Base-by-base conservation (phyloP, 225 moss, liverwort and hornwort species). In the Ulota crispa region DNA sequence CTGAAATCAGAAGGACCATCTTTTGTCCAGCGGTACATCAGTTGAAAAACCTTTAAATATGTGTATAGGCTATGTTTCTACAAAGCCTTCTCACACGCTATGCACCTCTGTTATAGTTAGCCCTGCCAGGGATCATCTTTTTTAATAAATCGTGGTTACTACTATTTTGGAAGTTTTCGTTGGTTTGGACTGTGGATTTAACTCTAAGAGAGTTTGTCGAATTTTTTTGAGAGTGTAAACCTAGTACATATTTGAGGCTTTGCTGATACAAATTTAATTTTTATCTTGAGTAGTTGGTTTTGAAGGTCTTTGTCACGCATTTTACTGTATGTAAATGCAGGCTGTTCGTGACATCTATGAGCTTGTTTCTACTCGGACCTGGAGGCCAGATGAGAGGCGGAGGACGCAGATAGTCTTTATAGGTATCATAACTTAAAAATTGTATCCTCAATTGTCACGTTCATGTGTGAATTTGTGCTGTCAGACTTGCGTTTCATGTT, bases 281-380 rank as follows among this genome's bases (percentile, higher is more conserved):
- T 13, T 73, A 27, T 9, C 68, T 47, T n/a, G 62, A 73, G n/a
- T 43, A 23, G 9, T 81, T 68, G 18, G n/a, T 63, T 69, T 45
- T 74, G 26, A 68, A 73, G 72, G 18, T 50, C 45, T 62, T 68
- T 28, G 42, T 60, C 64, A 70, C 36, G 54, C 26, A 8, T 11
- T 65, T 68, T 57, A 65, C n/a, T 30, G 4, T 61, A n/a, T 78
- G 67, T 6, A 70, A 84, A 71, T 78, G 72, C 92, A 94, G 94
- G 94, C 89, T 77, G 94, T 94, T 81, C 91, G 94, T 26, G 94
- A 94, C 56, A 50, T 94, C 2, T 94, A 93, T 72, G 94, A 94
- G 85, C 84, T 94, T 76, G 80, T 94, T 81, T 92, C 94, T 64
- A 85, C 89, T 59, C 87, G 82, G 45, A 23, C 74, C 52, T 94